phyloP scores from a whole-genome alignment of 2,329 filamentous ascomycete species.

The Phialophora macrospora region DNA sequence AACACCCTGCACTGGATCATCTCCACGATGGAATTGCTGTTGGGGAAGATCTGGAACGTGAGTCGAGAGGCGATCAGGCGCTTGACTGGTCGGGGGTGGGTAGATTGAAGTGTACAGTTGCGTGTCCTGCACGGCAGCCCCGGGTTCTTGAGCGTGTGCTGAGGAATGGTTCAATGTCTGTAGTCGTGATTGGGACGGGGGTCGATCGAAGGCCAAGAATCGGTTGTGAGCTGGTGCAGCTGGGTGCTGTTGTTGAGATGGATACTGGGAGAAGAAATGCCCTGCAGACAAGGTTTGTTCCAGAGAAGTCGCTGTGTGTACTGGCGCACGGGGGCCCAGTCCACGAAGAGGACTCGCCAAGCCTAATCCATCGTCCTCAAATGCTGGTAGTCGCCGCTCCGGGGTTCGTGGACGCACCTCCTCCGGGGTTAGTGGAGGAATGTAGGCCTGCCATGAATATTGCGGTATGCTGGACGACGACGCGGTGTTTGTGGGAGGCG shows the following conservation, averaged over 20 bases:
- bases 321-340: constrained; percentile 1
- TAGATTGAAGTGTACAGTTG: too few species aligned
- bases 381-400: too few species aligned
- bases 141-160: neutral
- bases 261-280: constrained; percentile 13
- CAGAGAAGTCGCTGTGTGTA: neutral
- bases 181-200: neutral
- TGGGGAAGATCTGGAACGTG: neutral
- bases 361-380: neutral
- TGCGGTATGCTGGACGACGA: constrained; percentile 4
- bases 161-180: neutral
- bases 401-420: neutral
- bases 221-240: neutral
- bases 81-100: neutral
- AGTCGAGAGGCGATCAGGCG: neutral
- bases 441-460: constrained; percentile 18
- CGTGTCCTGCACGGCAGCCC: neutral
- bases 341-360: constrained; percentile 6
- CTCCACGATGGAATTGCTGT: neutral
- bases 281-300: constrained; percentile 12
- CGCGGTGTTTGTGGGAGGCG: neutral
- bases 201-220: constrained; percentile 1
- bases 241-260: neutral
- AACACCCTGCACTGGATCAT: neutral
- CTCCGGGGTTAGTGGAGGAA: neutral